phyloP scores from a whole-genome alignment of 2,329 filamentous ascomycete genomes.

The Beauveria pseudobassiana region DNA sequence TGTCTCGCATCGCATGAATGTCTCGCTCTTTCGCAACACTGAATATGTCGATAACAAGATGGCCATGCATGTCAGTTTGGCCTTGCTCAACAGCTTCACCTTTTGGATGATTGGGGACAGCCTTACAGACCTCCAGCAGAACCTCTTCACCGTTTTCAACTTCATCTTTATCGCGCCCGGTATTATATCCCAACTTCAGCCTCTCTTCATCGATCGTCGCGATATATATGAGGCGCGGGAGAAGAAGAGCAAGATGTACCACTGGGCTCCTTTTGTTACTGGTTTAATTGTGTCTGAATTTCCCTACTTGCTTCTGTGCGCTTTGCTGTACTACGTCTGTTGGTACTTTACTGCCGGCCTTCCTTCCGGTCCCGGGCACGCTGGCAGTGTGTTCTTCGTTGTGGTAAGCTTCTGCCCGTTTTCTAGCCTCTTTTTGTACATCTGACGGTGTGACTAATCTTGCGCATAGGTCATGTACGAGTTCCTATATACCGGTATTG shows the following conservation, averaged over 20 bases:
- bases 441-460: no score
- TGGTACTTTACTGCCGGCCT: not conserved
- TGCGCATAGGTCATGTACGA: no score
- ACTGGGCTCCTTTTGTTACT: conserved; percentile 42
- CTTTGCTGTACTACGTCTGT: not conserved
- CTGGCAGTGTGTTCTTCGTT: not conserved
- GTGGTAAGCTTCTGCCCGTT: not conserved
- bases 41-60: no score
- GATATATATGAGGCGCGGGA: conserved; percentile 43
- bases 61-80: no score
- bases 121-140: not conserved
- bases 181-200: conserved; percentile 29
- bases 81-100: conserved; percentile 16
- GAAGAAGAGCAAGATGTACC: conserved; percentile 42
- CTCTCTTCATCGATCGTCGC: conserved; percentile 38
- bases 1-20: not conserved
- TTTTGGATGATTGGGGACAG: not conserved
- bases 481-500: no score
- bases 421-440: no score
- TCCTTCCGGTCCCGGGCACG: not conserved
- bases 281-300: conserved; percentile 34
- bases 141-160: not conserved
- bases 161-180: conserved; percentile 22
- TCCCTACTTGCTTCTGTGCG: conserved; percentile 14
- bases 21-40: conserved; percentile 25